Base-by-base conservation (phyloP, 2,329 filamentous ascomycete genomes). In the Aspergillus tamarii region DNA sequence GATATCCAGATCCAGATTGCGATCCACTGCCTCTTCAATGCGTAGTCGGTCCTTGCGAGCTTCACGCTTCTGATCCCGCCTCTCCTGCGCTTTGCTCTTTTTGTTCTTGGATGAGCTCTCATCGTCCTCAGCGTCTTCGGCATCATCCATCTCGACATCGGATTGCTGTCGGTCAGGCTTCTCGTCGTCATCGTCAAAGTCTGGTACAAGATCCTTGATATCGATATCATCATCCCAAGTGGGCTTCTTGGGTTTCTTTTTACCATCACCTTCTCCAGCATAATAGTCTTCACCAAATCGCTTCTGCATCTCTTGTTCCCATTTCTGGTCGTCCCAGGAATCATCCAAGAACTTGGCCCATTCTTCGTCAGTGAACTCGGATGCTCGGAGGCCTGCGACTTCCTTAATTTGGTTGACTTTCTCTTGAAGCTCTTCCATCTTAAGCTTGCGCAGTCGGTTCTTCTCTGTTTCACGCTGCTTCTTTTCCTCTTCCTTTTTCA, bases 151-250 rank as follows among this genome's bases (percentile, higher is more conserved):
- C 78, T 85, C 83, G 1, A 79, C 82, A 66, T 89, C 86, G 6
- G 87, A 87, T 1, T 90, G 80, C 1, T 81, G 80, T 64, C 91
- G 79, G 1, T 81, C 80, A 23, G 87, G 85, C 57, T 83, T 66
- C n/a, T 75, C 72, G 80, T 87, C 87, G 30, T 92, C 90, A n/a
- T 92, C 91, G 23, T 92, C 88, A 74, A 96, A 97, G 65, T 96
- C 92, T 1, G 93, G 93, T 32, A 97, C 82, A 57, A 97, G 85
- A 76, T 97, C 94, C 65, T 91, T 93, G 81, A 99, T 98, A 75
- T 98, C 94, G 71, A 99, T 97, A 75, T 99, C 95, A 73, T 98
- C 93, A 72, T 97, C 92, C 91, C 94, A 99, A 66, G 88, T 91
- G 11, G 92, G 93, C 81, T 96, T 96, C 84, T 92, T 93, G 11